Percentiles rank a stretch among this genome's conserved stretches.
phyloP scores from a whole-genome alignment of 768 basidiomycete genomes.

The Tephrocybe sp. region DNA sequence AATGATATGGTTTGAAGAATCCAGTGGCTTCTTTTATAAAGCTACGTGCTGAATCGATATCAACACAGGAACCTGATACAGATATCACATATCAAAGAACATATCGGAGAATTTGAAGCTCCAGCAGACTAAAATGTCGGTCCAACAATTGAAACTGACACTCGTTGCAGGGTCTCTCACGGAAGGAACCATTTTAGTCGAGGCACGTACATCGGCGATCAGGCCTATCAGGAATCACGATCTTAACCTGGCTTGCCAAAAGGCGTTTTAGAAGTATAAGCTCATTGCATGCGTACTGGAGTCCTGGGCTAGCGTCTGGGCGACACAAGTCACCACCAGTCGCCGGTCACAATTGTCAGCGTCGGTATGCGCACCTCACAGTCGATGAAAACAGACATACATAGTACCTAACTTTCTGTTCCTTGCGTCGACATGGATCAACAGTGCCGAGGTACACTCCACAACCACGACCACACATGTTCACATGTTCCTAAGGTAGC shows the following conservation, averaged over 20 bases:
- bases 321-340: too few relatives aligned
- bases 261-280: neutral
- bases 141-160: conserved; percentile 1
- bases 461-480: too few relatives aligned
- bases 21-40: conserved; percentile 7
- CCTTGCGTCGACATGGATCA: too few relatives aligned
- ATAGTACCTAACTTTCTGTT: too few relatives aligned
- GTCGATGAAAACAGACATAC: too few relatives aligned
- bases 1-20: neutral
- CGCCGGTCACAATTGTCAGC: too few relatives aligned
- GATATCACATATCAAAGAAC: conserved; percentile 1
- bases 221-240: conserved; percentile 1
- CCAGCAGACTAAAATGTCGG: conserved; percentile 4
- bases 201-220: conserved; percentile 8
- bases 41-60: neutral
- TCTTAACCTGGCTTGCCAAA: neutral
- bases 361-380: too few relatives aligned
- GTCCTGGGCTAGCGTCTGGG: too few relatives aligned
- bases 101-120: conserved; percentile 14
- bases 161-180: conserved; percentile 1
- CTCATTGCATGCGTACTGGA: neutral
- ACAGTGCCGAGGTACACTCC: too few relatives aligned
- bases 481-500: neutral
- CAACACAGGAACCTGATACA: conserved; percentile 11
- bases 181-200: neutral